A percentile compares a stretch with the other conserved stretches of the same genome.
These are phyloP conservation scores for Auricularia heimuer DNA, from an alignment of 768 basidiomycete species.

Conservation along the genomic window DNA sequence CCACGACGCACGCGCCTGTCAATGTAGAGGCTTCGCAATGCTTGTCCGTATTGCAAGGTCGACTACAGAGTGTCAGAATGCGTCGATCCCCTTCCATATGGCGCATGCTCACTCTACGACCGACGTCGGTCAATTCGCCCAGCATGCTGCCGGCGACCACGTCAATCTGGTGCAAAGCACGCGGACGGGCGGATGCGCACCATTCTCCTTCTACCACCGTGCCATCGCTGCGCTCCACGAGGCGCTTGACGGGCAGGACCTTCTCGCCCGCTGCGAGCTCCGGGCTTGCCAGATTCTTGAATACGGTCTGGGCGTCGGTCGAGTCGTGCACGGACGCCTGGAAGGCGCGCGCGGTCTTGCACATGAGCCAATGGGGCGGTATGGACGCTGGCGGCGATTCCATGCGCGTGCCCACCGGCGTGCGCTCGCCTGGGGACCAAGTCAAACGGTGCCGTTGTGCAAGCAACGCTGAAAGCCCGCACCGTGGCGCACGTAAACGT, in stretches of 20 bases:
- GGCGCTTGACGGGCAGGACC: slow-evolving; percentile 29
- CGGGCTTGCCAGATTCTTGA: neutral
- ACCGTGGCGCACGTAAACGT: slow-evolving; percentile 71
- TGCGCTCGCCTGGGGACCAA: slow-evolving; percentile 49
- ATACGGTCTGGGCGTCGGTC: neutral
- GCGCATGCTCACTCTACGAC: slow-evolving; percentile 39
- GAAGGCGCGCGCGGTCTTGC: slow-evolving; percentile 15
- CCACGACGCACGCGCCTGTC: slow-evolving; percentile 36
- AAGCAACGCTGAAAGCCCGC: slow-evolving; percentile 11
- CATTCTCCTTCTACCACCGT: slow-evolving; percentile 47
- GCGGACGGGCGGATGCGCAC: slow-evolving; percentile 28
- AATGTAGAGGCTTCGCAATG: slow-evolving; percentile 54
- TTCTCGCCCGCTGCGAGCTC: neutral
- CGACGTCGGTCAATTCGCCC: slow-evolving; percentile 63
- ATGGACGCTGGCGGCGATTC: slow-evolving; percentile 51
- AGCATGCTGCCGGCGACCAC: slow-evolving; percentile 36
- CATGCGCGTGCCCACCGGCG: slow-evolving; percentile 64
- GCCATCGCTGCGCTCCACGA: slow-evolving; percentile 52
- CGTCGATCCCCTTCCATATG: slow-evolving; percentile 8
- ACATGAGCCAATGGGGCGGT: slow-evolving; percentile 46
- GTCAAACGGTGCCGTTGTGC: neutral
- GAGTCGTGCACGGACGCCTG: slow-evolving; percentile 13
- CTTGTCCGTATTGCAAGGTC: slow-evolving; percentile 51
- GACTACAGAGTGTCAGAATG: slow-evolving; percentile 32
- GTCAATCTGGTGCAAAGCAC: neutral